phyloP scores from a whole-genome alignment of 106 monocot genomes.

The Triglochin maritima region DNA sequence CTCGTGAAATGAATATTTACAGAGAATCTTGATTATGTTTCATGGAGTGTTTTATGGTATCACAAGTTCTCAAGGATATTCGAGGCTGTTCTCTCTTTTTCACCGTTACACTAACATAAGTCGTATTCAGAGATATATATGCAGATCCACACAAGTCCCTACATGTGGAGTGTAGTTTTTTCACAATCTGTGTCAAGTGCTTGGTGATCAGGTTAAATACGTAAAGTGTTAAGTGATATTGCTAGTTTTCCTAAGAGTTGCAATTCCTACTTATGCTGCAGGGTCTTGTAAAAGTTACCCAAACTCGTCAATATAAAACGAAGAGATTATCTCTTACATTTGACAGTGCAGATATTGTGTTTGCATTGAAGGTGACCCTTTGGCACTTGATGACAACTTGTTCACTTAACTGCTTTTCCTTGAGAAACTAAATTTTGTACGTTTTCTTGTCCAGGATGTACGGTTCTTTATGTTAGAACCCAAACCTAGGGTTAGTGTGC shows the following conservation, averaged over 20 bases:
- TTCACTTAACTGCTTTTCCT: neutral
- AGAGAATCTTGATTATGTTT: too few relatives aligned
- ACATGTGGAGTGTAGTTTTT: constrained; percentile 56
- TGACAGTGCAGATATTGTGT: constrained; percentile 56
- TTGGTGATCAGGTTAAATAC: constrained; percentile 63
- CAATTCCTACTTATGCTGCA: constrained; percentile 6
- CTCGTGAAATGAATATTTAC: too few relatives aligned
- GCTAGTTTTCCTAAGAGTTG: neutral
- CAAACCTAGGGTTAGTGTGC: too few relatives aligned
- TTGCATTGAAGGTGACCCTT: constrained; percentile 69
- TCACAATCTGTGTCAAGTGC: constrained; percentile 66
- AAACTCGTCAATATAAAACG: constrained; percentile 46
- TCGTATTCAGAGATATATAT: constrained; percentile 61
- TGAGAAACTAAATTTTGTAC: neutral
- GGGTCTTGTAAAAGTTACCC: constrained; percentile 71
- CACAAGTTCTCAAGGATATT: neutral
- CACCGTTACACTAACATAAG: constrained; percentile 72
- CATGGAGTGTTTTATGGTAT: too few relatives aligned
- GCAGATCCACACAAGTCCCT: constrained; percentile 57
- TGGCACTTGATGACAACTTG: neutral
- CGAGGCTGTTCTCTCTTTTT: neutral
- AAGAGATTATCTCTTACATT: constrained; percentile 47
- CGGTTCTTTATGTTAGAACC: constrained; percentile 26
- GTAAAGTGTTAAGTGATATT: neutral
- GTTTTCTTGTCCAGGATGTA: constrained; percentile 12